phyloP scores from a whole-genome alignment of 148 eudicot species.

The Diospyros kaki region DNA sequence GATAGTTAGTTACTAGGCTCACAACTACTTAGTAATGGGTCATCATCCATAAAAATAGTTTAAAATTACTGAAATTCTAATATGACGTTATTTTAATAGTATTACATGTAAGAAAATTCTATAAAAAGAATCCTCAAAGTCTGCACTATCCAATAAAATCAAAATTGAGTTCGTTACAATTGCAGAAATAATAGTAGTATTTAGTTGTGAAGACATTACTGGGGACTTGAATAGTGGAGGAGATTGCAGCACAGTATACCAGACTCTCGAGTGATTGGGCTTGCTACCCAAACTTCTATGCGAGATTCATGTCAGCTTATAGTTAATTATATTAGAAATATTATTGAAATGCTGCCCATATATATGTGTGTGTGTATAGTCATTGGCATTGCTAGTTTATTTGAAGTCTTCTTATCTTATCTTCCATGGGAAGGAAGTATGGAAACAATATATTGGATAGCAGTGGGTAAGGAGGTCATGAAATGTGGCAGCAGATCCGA shows the following conservation, averaged over 20 bases:
- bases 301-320: constrained; percentile 11
- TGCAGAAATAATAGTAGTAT: not conserved
- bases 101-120: too few species aligned
- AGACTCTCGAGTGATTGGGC: constrained; percentile 15
- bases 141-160: not conserved
- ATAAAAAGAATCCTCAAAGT: too few species aligned
- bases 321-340: not conserved
- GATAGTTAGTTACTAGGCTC: too few species aligned
- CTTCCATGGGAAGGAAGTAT: constrained; percentile 5
- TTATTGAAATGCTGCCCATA: not conserved
- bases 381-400: constrained; percentile 12
- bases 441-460: constrained; percentile 9
- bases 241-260: constrained; percentile 11
- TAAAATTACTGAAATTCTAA: too few species aligned
- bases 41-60: too few species aligned
- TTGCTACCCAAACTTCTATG: constrained; percentile 8
- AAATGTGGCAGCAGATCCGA: constrained; percentile 20
- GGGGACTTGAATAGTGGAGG: not conserved
- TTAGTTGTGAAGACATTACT: not conserved
- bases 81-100: too few species aligned
- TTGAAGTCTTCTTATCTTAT: constrained; percentile 23
- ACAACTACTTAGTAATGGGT: too few species aligned
- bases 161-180: not conserved
- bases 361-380: not conserved
- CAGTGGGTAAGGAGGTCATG: constrained; percentile 9